These are phyloP conservation scores for Naganishia vaughanmartiniae DNA, from an alignment of 768 basidiomycete genomes.

Conservation along the genomic window DNA sequence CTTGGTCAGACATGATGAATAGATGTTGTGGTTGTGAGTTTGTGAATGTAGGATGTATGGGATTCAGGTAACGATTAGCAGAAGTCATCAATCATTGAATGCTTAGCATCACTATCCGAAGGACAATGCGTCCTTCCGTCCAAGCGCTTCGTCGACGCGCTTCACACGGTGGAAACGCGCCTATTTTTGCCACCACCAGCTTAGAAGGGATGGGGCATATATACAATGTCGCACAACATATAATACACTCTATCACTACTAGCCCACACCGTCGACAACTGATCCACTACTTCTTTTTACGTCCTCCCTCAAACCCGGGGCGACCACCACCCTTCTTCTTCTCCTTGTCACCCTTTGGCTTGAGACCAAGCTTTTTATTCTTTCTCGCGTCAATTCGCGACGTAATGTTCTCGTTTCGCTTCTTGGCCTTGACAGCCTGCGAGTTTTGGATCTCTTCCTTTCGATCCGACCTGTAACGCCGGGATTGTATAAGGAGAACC, in stretches of 20 bases:
- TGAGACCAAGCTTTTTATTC: slow-evolving; percentile 61
- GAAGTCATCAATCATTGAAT: neutral
- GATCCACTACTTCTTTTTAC: neutral
- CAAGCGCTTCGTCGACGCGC: neutral
- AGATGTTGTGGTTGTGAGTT: neutral
- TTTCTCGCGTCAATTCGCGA: slow-evolving; percentile 73
- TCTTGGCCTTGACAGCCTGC: slow-evolving; percentile 84
- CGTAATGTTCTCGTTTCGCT: slow-evolving; percentile 84
- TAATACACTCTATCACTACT: neutral
- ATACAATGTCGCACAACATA: slow-evolving; percentile 5
- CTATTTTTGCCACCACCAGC: neutral
- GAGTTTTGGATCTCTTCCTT: slow-evolving; percentile 71
- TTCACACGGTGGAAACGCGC: neutral
- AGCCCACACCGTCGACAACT: neutral
- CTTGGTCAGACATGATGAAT: slow-evolving; percentile 24
- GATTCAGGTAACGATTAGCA: neutral
- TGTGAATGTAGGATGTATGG: neutral
- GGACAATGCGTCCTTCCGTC: neutral
- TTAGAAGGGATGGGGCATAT: neutral
- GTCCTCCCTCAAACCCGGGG: slow-evolving; percentile 28
- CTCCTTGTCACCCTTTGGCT: slow-evolving; percentile 54
- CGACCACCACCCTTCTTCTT: slow-evolving; percentile 36
- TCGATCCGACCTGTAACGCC: slow-evolving; percentile 68
- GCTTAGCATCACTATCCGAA: too few species aligned
- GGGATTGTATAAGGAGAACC: neutral